These are phyloP conservation scores for Tarenaya hassleriana DNA, from an alignment of 345 rosid species.

Conservation along the genomic window DNA sequence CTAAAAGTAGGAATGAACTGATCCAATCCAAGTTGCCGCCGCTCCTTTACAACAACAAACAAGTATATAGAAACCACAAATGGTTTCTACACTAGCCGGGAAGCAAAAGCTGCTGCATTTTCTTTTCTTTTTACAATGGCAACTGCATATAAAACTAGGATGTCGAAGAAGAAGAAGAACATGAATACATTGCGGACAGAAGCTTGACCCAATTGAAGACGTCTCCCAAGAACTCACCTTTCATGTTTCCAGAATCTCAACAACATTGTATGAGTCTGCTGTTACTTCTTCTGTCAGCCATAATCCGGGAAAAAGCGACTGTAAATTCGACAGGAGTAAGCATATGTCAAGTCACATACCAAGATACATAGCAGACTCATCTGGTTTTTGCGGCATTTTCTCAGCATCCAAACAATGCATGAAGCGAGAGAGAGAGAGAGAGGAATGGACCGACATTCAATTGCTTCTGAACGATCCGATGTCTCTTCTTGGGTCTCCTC, in stretches of 20 bases:
- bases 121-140: conserved; percentile 22
- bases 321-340: conserved; percentile 20
- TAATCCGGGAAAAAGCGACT: conserved; percentile 53
- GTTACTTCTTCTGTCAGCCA: conserved; percentile 56
- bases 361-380: too few relatives aligned
- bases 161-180: conserved; percentile 6
- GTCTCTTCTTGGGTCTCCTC: conserved; percentile 64
- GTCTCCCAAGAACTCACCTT: background rate
- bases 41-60: conserved; percentile 25
- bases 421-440: background rate
- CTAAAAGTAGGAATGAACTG: background rate
- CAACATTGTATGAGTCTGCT: conserved; percentile 45
- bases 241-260: conserved; percentile 46
- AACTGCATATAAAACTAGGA: conserved; percentile 7
- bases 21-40: conserved; percentile 23
- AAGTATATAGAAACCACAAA: conserved; percentile 22
- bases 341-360: too few relatives aligned
- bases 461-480: conserved; percentile 49
- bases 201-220: conserved; percentile 7
- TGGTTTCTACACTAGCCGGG: conserved; percentile 24
- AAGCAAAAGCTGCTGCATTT: conserved; percentile 25
- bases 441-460: conserved; percentile 41
- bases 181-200: conserved; percentile 23
- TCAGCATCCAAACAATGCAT: too few relatives aligned
- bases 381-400: too few relatives aligned